Evolutionary conservation across 306 rosid genomes (phyloP).

Genomic region (Cucurbita maxima): DNA sequence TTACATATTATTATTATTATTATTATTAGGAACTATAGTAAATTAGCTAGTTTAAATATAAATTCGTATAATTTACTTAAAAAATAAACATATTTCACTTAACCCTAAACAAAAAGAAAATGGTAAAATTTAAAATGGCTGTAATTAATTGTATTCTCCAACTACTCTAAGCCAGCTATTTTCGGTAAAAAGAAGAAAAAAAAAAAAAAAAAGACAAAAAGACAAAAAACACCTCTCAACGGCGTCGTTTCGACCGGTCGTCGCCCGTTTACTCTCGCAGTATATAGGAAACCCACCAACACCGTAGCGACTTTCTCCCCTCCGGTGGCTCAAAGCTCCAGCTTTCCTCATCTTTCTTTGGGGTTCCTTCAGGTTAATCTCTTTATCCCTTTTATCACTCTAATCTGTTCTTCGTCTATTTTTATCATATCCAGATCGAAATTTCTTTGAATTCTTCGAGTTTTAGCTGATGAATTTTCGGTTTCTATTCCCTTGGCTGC

Average conservation of each 20-base stretch:
- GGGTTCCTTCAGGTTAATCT: conserved; percentile 4
- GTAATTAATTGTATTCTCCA: not conserved
- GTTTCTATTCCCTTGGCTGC: not conserved
- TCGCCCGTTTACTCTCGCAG: not conserved
- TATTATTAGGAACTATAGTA: no score
- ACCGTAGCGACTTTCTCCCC: not conserved
- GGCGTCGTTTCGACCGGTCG: not conserved
- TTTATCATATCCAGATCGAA: not conserved
- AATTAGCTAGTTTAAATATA: no score
- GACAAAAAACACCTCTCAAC: not conserved
- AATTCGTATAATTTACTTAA: no score
- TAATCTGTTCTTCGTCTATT: not conserved
- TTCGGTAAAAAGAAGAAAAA: not conserved
- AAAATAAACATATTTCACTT: not conserved
- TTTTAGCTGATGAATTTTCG: not conserved
- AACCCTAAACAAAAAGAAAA: not conserved
- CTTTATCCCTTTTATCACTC: not conserved
- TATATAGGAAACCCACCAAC: not conserved
- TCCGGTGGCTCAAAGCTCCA: conserved; percentile 9
- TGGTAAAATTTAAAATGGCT: not conserved
- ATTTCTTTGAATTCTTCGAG: not conserved
- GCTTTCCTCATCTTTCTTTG: not conserved
- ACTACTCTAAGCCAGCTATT: conserved; percentile 1
- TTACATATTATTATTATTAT: no score
- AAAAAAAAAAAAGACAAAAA: not conserved